Evolutionary conservation across 306 rosid genomes (phyloP).

Genomic region (Prunus persica): Prunus_persica_NCBIv2 NC_034014.1:21906501-21907000

Average conservation of each 20-base stretch:
- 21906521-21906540: no score
- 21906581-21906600: no score
- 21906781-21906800: not conserved
- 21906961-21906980: conserved; percentile 11
- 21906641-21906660: no score
- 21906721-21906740: conserved; percentile 4
- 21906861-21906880: no score
- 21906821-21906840: no score
- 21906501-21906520: no score
- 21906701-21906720: conserved; percentile 28
- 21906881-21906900: not conserved
- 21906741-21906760: not conserved
- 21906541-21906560: no score
- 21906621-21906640: no score
- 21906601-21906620: no score
- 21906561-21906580: no score
- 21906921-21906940: not conserved
- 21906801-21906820: no score
- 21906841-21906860: no score
- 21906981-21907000: conserved; percentile 4
- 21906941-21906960: conserved; percentile 1
- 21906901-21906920: conserved; percentile 15
- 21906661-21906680: not conserved
- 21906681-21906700: conserved; percentile 8
- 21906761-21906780: not conserved